Conservation (phyloP, 164 flowering plant species). For the Tetrastigma voinierianum region DNA sequence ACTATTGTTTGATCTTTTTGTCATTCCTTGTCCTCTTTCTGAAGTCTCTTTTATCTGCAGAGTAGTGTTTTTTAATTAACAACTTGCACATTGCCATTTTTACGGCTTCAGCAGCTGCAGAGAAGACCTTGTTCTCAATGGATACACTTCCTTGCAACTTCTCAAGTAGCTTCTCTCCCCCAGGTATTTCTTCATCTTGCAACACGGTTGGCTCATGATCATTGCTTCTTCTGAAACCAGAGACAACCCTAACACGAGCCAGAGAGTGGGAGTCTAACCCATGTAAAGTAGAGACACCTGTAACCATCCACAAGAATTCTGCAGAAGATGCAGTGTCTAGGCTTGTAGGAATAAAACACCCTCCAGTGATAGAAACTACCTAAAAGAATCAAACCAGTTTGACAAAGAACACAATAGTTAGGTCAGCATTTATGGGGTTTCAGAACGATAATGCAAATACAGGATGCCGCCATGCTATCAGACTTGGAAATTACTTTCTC, state of each 20-base stretch:
- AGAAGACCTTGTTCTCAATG: conserved; percentile 43
- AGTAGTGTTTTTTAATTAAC: conserved; percentile 71
- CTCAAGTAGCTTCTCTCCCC: conserved; percentile 61
- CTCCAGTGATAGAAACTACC: conserved; percentile 55
- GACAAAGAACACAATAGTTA: not conserved
- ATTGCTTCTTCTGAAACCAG: conserved; percentile 28
- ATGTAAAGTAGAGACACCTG: conserved; percentile 67
- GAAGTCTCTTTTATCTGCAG: conserved; percentile 62
- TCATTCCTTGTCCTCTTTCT: conserved; percentile 86
- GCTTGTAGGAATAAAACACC: conserved; percentile 72
- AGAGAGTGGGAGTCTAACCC: conserved; percentile 33
- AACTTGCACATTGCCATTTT: conserved; percentile 73
- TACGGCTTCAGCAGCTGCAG: conserved; percentile 76
- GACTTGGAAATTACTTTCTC: not conserved
- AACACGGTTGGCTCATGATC: conserved; percentile 34
- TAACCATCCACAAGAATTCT: conserved; percentile 71
- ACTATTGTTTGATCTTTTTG: conserved; percentile 43
- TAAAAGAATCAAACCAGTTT: conserved; percentile 22
- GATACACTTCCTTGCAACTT: conserved; percentile 68
- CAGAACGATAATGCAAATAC: not conserved
- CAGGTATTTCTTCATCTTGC: conserved; percentile 61
- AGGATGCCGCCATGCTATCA: not conserved
- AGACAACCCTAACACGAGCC: conserved; percentile 59
- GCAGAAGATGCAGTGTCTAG: conserved; percentile 38
- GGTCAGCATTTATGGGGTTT: not conserved